phyloP scores from a whole-genome alignment of 345 rosid species.

The Murraya koenigii region DNA sequence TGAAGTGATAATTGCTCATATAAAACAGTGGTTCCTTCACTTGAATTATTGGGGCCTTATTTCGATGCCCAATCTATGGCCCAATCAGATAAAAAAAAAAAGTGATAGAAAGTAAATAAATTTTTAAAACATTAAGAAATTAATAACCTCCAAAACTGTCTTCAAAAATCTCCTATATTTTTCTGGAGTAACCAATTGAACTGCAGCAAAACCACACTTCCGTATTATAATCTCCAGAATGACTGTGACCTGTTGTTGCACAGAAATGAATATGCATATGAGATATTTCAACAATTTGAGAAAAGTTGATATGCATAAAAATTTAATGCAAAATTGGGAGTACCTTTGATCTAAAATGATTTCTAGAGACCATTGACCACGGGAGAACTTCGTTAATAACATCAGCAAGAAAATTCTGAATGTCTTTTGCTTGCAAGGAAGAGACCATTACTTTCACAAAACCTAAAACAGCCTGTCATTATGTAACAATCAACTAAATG shows the following conservation, averaged over 20 bases:
- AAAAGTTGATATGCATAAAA: neutral
- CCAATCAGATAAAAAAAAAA: neutral
- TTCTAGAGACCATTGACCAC: constrained; percentile 85
- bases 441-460: constrained; percentile 86
- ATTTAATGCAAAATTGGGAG: neutral
- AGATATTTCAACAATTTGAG: neutral
- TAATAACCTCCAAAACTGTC: constrained; percentile 70
- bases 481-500: constrained; percentile 11
- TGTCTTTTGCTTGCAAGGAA: constrained; percentile 59
- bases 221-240: constrained; percentile 81
- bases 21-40: neutral
- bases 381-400: constrained; percentile 56
- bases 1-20: neutral
- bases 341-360: constrained; percentile 88
- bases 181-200: constrained; percentile 62
- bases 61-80: neutral
- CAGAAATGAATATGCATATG: neutral
- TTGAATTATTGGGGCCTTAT: neutral
- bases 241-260: constrained; percentile 58
- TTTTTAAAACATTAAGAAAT: neutral
- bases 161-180: constrained; percentile 67
- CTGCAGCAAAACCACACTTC: constrained; percentile 79
- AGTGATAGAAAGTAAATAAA: neutral
- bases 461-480: constrained; percentile 78
- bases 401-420: constrained; percentile 56